Percentiles rank a stretch among this genome's conserved stretches.
Conservation (phyloP, 352 stramenopile species). For the Pythium dissimile region DNA sequence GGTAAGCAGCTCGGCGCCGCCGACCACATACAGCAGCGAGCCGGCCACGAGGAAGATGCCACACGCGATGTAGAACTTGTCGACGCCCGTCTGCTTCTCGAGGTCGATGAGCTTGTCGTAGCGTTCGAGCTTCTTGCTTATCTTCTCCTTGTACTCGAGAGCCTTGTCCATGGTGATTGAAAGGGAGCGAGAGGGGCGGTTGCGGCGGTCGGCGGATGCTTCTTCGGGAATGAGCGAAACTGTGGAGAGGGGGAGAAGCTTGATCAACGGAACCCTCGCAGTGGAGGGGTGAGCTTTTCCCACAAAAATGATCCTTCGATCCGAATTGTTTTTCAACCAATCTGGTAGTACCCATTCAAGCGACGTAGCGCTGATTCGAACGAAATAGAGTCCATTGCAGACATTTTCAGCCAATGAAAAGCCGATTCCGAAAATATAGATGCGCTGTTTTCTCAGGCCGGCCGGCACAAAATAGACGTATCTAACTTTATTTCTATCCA, state of each 20-base stretch:
- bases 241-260: conserved; percentile 1
- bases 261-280: conserved; percentile 6
- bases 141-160: conserved; percentile 82
- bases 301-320: conserved; percentile 17
- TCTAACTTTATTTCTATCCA: conserved; percentile 15
- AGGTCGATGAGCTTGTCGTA: conserved; percentile 83
- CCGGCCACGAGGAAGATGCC: conserved; percentile 39
- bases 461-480: not conserved
- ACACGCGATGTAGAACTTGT: conserved; percentile 88
- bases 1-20: conserved; percentile 72
- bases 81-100: conserved; percentile 81
- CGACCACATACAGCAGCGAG: conserved; percentile 75
- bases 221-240: conserved; percentile 16
- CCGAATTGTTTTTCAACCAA: conserved; percentile 6
- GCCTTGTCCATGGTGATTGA: conserved; percentile 68
- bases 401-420: conserved; percentile 22
- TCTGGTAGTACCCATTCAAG: not conserved
- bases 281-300: too few relatives aligned
- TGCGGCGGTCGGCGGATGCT: not conserved
- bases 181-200: not conserved
- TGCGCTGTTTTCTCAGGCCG: not conserved
- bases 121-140: conserved; percentile 71
- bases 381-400: not conserved
- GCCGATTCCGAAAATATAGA: conserved; percentile 8
- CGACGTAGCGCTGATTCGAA: not conserved